Evolutionary conservation across 257 asterid species (phyloP), one percentile per base, ranked within the genome.

Genomic region (Penstemon eatonii): DNA sequence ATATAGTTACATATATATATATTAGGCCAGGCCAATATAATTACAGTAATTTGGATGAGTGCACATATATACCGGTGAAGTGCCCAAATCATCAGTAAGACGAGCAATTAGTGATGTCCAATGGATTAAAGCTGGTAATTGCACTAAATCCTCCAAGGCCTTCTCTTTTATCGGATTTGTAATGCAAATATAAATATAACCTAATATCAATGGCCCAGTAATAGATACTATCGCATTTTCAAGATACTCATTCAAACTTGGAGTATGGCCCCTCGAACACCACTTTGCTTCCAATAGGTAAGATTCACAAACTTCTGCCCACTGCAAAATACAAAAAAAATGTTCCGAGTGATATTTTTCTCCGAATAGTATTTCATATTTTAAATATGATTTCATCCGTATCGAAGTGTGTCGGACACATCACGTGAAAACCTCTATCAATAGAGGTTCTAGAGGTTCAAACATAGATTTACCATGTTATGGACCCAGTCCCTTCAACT

Each of bases 71-170:
- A 82, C 88, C 3, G 81, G 50, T 4, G 88, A 46, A 25, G 89
- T 86, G 66, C 75, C 86, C 73, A 86, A 72, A 75, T 84, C 90
- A 65, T 85, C 77, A 3, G 37, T 61, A 2, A 85, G 82, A 11
- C 88, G 88, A 54, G 80, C 80, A 78, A 85, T 66, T 66, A 73
- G 49, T 0, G 86, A 74, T 1, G 86, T 78, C 72, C 74, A 74
- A 19, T 56, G 80, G 55, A 82, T 70, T 13, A 85, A 49, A 2
- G 73, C 63, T 0, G 81, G 77, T 36, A 69, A 56, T 8, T 74
- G 54, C 74, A 72, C 81, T 5, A 85, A 8, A 37, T 9, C 41
- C 38, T 33, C 45, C 59, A 85, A 4, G 4, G 78, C 86, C 5
- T 69, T 41, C 57, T 61, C 47, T 65, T 72, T 75, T n/a, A 84